phyloP scores from a whole-genome alignment of 306 rosid species.

The Castanopsis chinensis region DNA sequence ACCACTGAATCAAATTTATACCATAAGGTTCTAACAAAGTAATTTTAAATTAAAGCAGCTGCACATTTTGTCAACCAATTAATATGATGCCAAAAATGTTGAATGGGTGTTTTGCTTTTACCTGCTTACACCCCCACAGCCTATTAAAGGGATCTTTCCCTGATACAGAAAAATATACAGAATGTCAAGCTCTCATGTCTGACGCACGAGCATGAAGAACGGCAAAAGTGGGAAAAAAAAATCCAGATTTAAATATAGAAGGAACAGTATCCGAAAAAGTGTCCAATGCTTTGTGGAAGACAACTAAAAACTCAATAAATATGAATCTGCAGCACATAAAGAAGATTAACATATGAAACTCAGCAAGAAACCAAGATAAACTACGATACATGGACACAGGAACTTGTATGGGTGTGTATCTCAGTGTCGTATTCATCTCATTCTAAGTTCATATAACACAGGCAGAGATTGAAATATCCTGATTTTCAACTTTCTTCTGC shows the following conservation, averaged over 20 bases:
- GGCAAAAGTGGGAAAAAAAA: background rate
- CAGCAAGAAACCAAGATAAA: constrained; percentile 3
- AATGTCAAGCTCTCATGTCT: constrained; percentile 11
- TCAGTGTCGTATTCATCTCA: background rate
- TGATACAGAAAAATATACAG: constrained; percentile 35
- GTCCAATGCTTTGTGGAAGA: background rate
- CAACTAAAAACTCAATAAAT: background rate
- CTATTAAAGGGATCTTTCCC: constrained; percentile 91
- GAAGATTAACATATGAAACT: background rate
- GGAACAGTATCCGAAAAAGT: background rate
- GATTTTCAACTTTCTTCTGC: background rate
- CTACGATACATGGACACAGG: background rate
- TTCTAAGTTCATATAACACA: background rate
- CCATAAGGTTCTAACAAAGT: constrained; percentile 19
- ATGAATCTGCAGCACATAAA: background rate
- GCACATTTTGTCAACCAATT: background rate
- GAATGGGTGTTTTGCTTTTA: constrained; percentile 27
- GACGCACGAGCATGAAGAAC: background rate
- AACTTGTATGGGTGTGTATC: background rate
- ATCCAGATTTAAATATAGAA: background rate
- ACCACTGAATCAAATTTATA: constrained; percentile 52
- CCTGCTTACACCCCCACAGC: constrained; percentile 91
- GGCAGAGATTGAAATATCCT: background rate
- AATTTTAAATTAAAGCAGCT: background rate
- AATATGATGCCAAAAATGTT: background rate